Conservation (phyloP, 345 rosid genomes). For the Dimocarpus longan region DNA sequence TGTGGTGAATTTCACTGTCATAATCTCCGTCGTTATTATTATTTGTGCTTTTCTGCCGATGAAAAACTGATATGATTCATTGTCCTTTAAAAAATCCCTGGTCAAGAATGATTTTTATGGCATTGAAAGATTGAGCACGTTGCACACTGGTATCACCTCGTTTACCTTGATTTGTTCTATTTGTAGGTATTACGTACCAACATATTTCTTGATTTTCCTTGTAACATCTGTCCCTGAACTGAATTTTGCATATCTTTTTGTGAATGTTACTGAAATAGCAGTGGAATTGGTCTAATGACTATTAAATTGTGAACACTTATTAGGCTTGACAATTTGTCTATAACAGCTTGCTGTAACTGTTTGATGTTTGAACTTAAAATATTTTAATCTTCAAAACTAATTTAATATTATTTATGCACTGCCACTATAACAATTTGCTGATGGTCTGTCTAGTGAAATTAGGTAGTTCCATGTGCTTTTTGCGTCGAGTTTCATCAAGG, state of each 20-base stretch:
- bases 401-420: no score
- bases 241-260: background rate
- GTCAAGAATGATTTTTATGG: no score
- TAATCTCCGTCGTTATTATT: no score
- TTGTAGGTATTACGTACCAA: background rate
- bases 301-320: background rate
- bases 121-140: background rate
- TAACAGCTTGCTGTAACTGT: background rate
- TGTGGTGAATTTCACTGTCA: background rate
- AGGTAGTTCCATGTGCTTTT: background rate
- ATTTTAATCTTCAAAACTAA: no score
- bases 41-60: background rate
- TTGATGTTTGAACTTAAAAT: background rate
- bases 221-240: background rate
- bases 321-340: background rate
- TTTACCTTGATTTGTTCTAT: no score
- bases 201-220: background rate
- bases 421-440: no score
- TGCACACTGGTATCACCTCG: background rate
- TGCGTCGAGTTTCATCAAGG: background rate
- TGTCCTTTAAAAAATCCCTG: no score
- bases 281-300: background rate
- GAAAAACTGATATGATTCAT: background rate
- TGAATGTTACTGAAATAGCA: background rate
- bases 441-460: no score